Base-by-base conservation (phyloP, 805 yeast genomes). In the Gaillardinia entomophila region DNA sequence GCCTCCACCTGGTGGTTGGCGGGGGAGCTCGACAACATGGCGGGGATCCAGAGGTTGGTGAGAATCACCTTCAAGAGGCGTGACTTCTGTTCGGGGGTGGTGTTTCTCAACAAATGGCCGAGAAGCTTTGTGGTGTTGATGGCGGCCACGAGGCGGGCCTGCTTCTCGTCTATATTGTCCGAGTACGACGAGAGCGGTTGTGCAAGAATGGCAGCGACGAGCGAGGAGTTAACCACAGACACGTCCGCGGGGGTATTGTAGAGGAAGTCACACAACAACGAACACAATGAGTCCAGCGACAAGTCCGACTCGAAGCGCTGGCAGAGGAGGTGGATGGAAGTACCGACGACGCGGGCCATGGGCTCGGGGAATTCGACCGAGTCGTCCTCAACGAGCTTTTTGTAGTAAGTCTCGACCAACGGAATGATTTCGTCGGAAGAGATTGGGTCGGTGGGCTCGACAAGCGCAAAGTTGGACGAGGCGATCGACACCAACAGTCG, bases 1-100 rank as follows among this genome's bases (percentile, higher is more conserved):
- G 82, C 70, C 45, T 84, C 94, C 1, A 82, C 79, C 47, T 86
- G 95, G 35, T 69, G 66, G 29, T 60, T 58, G 4, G 58, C 53
- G 3, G 78, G 77, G n/a, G 67, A 57, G 0, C 71, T 62, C 7
- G 69, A 68, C 23, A 60, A 46, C 31, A 84, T 49, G 28, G 75
- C 63, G n/a, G n/a, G n/a, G 2, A 49, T 48, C 86, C 87, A 83
- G n/a, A 82, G 46, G 25, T 66, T 57, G 3, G 66, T 52, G 22
- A 74, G 48, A 3, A 67, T 51, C 0, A 62, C 49, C 40, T 69
- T 66, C 20, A 76, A 47, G 6, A 73, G 39, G 33, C 51, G 53
- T 24, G 64, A 55, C 22, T 56, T 54, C 30, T 71, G 65, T 1
- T 51, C 24, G 5, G 50, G 44, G 2, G 54, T 41, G n/a, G 62